Base-by-base conservation (phyloP, 2,329 filamentous ascomycete species). In the Neofusicoccum kwambonambiense region DNA sequence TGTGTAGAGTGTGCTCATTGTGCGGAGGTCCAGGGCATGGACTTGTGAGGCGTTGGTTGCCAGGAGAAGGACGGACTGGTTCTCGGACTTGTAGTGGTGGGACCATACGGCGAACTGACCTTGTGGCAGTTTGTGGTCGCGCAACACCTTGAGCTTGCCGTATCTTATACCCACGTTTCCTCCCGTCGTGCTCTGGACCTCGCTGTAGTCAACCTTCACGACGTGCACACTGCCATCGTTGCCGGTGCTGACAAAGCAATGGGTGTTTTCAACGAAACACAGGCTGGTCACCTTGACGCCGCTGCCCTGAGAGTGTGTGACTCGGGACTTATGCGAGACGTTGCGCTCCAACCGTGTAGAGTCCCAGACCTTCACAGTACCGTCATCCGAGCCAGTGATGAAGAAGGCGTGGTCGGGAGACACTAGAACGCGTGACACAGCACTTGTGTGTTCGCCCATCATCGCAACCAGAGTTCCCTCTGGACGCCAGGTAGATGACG, bases 341-440 rank as follows among this genome's bases (percentile, higher is more conserved):
- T 97, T 98, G 50, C 93, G 90, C 78, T 99, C 95, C 6, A 99
- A 83, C 27, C 95, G 86, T 31, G 88, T 89, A 31, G 92, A 90
- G 78, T 99, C 95, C 95, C 95, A 99, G 4, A 99, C 85, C 73
- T 92, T 96, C 64, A 97, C 91, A 6, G 86, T 88, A 2, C 95
- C 92, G 76, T 99, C 95, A 72, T 97, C 92, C 9, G 93, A 94
- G 6, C 89, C 94, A 0, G 95, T 98, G 64, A 97, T 85, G 77
- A 99, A 99, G 79, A 99, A 99, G 4, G 89, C 81, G 75, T 99
- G 94, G 73, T 99, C 95, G 0, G 94, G 92, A 1, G 95, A 89
- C 7, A 92, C 87, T 2, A 90, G 83, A 11, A 98, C 87, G 9
- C 93, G 87, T 72, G 90, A 97, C 68, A 98, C 87, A 7, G 91